A percentile compares a stretch with the other conserved stretches of the same genome.
Conservation (phyloP, 2,329 filamentous ascomycete genomes). For the Massarina eburnea region DNA sequence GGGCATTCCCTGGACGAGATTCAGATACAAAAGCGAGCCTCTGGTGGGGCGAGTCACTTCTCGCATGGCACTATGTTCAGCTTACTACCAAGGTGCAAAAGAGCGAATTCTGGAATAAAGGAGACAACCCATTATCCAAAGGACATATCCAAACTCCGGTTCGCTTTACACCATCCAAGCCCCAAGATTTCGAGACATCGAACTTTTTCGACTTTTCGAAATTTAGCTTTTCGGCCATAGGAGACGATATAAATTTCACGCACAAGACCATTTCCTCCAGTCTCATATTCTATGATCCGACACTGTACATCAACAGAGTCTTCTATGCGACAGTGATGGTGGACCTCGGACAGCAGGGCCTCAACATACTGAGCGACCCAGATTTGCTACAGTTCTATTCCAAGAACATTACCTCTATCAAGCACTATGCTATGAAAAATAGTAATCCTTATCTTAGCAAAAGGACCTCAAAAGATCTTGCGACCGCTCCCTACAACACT, state of each 20-base stretch:
- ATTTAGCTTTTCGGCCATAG: neutral
- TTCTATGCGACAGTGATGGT: too few relatives aligned
- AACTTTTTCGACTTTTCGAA: neutral
- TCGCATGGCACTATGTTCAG: neutral
- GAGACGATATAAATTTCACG: too few relatives aligned
- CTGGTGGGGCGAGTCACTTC: slow-evolving; percentile 2
- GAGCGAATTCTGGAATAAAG: neutral
- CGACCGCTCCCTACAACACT: neutral
- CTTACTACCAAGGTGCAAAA: neutral
- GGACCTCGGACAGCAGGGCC: too few relatives aligned
- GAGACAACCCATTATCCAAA: neutral
- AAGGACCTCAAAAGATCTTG: neutral
- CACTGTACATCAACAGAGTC: too few relatives aligned
- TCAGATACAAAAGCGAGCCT: neutral
- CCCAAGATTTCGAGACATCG: too few relatives aligned
- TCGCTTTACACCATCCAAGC: neutral
- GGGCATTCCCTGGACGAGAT: neutral
- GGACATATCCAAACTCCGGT: neutral
- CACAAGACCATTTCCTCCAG: too few relatives aligned
- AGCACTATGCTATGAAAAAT: neutral
- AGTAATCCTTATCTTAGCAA: neutral
- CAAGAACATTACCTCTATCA: neutral
- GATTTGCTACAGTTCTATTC: neutral
- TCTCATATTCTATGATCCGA: too few relatives aligned
- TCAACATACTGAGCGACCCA: neutral